Percentiles rank a stretch among this genome's conserved stretches.
These are phyloP conservation scores for Aphanomyces stellatus DNA, from an alignment of 352 stramenopile species.

Conservation along the genomic window DNA sequence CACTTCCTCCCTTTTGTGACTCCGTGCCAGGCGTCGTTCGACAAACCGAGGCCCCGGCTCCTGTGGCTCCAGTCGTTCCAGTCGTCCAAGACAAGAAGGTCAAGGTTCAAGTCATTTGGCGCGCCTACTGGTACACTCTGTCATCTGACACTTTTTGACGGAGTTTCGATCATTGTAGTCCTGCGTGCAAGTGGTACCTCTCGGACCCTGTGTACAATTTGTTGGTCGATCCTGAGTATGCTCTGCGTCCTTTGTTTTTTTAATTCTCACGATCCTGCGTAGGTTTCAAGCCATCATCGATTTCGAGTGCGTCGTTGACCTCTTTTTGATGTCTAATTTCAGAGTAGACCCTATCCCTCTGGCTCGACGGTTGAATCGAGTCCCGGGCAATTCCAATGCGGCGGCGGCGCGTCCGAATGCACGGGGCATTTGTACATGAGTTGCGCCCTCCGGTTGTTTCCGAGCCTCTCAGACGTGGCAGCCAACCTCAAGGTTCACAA, in stretches of 20 bases:
- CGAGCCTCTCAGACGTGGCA: constrained; percentile 48
- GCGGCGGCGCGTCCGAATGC: constrained; percentile 58
- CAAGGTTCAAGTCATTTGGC: constrained; percentile 65
- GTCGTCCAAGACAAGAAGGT: constrained; percentile 30
- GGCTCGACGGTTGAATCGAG: constrained; percentile 42
- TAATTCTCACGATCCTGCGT: constrained; percentile 2
- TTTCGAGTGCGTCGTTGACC: constrained; percentile 26
- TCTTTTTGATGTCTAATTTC: constrained; percentile 1
- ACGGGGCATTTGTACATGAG: constrained; percentile 71
- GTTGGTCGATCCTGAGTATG: constrained; percentile 45
- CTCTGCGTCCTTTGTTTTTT: background rate
- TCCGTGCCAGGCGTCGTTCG: background rate
- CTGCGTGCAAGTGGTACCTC: constrained; percentile 68
- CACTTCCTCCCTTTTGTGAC: background rate
- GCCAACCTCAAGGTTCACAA: constrained; percentile 47
- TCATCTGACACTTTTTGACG: background rate
- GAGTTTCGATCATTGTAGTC: constrained; percentile 24
- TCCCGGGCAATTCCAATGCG: constrained; percentile 57
- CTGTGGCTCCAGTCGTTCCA: background rate
- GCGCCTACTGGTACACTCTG: constrained; percentile 54
- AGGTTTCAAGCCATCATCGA: constrained; percentile 71
- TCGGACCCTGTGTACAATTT: constrained; percentile 51
- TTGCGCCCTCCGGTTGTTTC: constrained; percentile 59
- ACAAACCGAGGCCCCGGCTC: background rate
- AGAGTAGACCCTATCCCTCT: constrained; percentile 32